A percentile compares a stretch with the other conserved stretches of the same genome.
Conservation (phyloP, 2,329 filamentous ascomycete genomes). For the Ophiostoma ulmi region DNA sequence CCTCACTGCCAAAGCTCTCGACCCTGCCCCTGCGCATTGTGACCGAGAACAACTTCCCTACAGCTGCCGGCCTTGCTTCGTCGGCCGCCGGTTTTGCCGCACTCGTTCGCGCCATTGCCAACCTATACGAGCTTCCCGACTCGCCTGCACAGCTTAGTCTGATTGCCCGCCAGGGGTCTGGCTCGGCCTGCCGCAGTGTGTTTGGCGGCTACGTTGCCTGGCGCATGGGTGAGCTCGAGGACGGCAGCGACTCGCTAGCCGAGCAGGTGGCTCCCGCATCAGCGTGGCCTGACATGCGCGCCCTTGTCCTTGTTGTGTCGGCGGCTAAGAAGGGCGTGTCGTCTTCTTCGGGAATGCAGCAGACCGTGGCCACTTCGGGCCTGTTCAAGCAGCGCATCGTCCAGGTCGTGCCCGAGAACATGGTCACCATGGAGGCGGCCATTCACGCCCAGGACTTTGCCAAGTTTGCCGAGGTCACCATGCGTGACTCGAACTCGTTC, state of each 20-base stretch:
- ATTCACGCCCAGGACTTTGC: constrained; percentile 64
- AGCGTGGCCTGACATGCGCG: constrained; percentile 95
- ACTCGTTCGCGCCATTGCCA: constrained; percentile 76
- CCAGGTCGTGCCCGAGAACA: constrained; percentile 55
- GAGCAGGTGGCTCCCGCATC: constrained; percentile 80
- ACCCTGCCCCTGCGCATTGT: constrained; percentile 75
- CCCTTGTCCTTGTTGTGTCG: constrained; percentile 82
- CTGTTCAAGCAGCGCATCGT: constrained; percentile 74
- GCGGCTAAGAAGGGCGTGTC: constrained; percentile 95
- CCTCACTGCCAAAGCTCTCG: constrained; percentile 76
- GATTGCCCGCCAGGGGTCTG: constrained; percentile 89
- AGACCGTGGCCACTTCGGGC: constrained; percentile 85
- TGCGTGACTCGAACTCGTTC: constrained; percentile 96
- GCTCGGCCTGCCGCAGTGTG: constrained; percentile 86
- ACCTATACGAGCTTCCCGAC: constrained; percentile 81
- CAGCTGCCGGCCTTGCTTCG: constrained; percentile 79
- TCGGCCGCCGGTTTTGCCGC: constrained; percentile 67
- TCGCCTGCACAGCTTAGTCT: constrained; percentile 77
- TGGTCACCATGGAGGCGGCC: constrained; percentile 31
- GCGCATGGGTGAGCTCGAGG: constrained; percentile 68
- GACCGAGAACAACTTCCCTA: constrained; percentile 98
- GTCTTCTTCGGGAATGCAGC: constrained; percentile 93
- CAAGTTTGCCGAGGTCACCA: constrained; percentile 82
- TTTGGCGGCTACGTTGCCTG: constrained; percentile 97
- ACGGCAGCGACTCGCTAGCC: constrained; percentile 82